Conservation (phyloP, 2,329 filamentous ascomycete genomes). For the Fusarium sp. region DNA sequence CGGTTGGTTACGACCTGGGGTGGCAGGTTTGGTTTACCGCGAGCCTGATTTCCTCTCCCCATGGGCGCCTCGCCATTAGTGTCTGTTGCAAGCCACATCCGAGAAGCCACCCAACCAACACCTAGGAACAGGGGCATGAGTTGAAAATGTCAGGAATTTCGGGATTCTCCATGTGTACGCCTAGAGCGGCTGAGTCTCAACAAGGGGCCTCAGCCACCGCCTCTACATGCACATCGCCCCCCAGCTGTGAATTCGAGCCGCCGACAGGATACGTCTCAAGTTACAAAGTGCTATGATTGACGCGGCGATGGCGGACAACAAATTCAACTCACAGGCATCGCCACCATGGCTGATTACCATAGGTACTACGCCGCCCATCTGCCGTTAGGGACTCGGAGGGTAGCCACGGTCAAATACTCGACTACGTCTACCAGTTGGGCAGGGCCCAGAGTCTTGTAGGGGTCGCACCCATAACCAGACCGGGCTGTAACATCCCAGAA, state of each 20-base stretch:
- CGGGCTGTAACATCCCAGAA: neutral
- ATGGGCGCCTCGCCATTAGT: neutral
- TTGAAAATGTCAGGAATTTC: neutral
- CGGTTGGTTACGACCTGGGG: neutral
- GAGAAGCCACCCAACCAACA: neutral
- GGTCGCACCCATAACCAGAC: neutral
- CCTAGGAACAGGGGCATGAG: neutral
- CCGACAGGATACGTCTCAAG: neutral
- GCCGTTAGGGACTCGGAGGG: neutral
- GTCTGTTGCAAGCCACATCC: neutral
- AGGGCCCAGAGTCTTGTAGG: neutral
- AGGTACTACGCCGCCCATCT: neutral
- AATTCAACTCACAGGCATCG: neutral
- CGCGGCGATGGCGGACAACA: neutral
- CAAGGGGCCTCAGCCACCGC: neutral
- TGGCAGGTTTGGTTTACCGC: neutral
- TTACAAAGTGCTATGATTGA: neutral
- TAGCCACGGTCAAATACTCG: neutral
- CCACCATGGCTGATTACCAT: neutral
- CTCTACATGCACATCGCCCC: neutral
- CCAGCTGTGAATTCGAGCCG: neutral
- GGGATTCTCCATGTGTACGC: neutral
- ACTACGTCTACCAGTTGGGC: neutral
- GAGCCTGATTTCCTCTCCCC: neutral
- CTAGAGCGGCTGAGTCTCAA: neutral